Evolutionary conservation across 345 rosid species (phyloP).

Genomic region (Angophora floribunda): DNA sequence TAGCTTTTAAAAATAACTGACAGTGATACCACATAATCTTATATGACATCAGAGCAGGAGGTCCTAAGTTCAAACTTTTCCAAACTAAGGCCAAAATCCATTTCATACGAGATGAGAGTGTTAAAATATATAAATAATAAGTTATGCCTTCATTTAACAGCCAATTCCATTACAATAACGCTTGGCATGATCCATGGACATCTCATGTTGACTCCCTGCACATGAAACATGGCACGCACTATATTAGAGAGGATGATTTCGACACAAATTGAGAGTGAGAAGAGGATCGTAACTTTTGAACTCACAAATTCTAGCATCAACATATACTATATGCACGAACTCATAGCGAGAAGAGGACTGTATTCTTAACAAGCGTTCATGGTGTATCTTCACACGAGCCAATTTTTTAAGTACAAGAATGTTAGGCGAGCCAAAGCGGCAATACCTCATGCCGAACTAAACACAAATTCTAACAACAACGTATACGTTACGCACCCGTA

Average conservation of each 20-base stretch:
- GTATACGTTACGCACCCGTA: neutral
- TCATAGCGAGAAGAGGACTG: neutral
- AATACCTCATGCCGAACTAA: neutral
- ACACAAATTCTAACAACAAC: neutral
- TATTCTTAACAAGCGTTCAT: neutral
- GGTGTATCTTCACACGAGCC: neutral
- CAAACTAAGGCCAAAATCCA: too few species aligned
- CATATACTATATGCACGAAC: too few species aligned
- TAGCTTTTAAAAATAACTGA: fast-evolving
- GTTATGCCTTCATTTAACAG: too few species aligned
- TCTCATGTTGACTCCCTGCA: neutral
- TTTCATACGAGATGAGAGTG: neutral
- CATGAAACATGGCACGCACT: neutral
- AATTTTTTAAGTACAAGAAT: neutral
- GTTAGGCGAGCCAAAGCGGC: neutral
- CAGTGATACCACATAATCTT: too few species aligned
- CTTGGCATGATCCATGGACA: neutral
- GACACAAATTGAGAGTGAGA: neutral
- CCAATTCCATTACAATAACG: fast-evolving
- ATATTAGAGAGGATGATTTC: neutral
- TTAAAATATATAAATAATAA: too few species aligned
- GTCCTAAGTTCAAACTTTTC: neutral
- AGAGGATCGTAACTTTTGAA: too few species aligned
- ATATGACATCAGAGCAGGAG: fast-evolving
- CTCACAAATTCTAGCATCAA: too few species aligned